Evolutionary conservation across 1,139 yeast species (phyloP).

Genomic region (Suhomyces bolitotheri): DNA sequence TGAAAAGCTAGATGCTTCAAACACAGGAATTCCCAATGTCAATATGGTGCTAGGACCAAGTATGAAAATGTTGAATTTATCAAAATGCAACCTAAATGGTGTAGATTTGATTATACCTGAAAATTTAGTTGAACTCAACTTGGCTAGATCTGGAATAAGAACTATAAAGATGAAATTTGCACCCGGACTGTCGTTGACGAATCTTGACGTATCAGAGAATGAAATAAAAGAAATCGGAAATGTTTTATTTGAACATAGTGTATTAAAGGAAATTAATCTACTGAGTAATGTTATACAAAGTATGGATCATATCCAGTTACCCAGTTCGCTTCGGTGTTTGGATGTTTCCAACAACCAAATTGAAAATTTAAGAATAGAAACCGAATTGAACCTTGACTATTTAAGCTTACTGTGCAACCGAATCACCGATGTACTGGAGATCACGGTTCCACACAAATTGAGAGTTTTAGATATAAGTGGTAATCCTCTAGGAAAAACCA

Average conservation of each 20-base stretch:
- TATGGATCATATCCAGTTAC: constrained; percentile 6
- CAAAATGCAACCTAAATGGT: constrained; percentile 2
- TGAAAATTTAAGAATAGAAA: constrained; percentile 1
- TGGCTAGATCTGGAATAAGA: constrained; percentile 7
- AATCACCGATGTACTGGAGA: constrained; percentile 3
- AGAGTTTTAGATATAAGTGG: constrained; percentile 9
- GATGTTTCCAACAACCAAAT: constrained; percentile 11
- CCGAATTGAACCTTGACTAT: constrained; percentile 2
- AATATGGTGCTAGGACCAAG: too few relatives aligned
- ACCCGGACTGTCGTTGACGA: constrained; percentile 2
- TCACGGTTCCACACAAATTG: constrained; percentile 6
- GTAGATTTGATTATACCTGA: constrained; percentile 4
- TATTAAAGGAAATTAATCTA: constrained; percentile 5
- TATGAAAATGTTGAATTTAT: background rate
- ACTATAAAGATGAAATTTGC: constrained; percentile 8
- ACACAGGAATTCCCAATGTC: constrained; percentile 5
- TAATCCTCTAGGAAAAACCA: constrained; percentile 9
- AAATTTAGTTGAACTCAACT: constrained; percentile 3
- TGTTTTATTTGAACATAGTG: constrained; percentile 7
- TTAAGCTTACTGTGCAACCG: constrained; percentile 12
- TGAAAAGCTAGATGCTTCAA: constrained; percentile 1
- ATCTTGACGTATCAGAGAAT: constrained; percentile 11
- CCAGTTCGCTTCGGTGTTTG: constrained; percentile 4
- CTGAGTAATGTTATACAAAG: constrained; percentile 12
- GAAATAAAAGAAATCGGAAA: constrained; percentile 4